Evolutionary conservation across 768 basidiomycete genomes (phyloP), one percentile per base, ranked within the genome.

Genomic region (Megacollybia marginata): DNA sequence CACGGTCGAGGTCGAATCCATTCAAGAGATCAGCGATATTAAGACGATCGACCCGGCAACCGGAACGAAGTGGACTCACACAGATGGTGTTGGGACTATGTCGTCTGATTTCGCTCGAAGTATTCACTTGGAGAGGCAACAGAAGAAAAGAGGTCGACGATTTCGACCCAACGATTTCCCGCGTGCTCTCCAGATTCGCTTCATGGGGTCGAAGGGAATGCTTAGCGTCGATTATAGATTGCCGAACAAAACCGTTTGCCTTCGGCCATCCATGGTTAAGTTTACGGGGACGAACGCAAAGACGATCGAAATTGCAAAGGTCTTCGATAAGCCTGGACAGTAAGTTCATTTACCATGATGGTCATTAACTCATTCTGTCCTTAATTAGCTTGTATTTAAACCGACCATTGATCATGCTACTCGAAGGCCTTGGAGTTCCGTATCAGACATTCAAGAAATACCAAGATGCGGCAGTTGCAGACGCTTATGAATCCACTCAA

Each of bases 61-160:
- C 16, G 44, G 44, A 28, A 45, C 46, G 10, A 4, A 11, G 11
- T 52, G 48, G 33, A 43, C 86, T 85, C 61, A 86, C n/a, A 52
- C 85, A 0, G 86, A 88, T 58, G 86, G 85, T 6, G 79, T 84
- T 18, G 88, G 85, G 0, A 79, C 75, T 0, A 73, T 85, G 52
- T 85, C 83, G 1, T 59, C 61, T 8, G 70, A 75, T 16, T 61
- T 87, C 16, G 80, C 82, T 1, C 56, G 61, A 5, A 73, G 70
- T 16, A 42, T 52, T 15, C 42, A 32, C 31, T 11, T 36, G 10
- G 47, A 48, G n/a, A 36, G 47, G 47, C 47, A 38, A 8, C 9
- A 11, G 4, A 12, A 32, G n/a, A 48, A 28, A 15, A 2, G 42
- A 32, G 48, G 52, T 32, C 15, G 48, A 9, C 33, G 47, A 11